These are phyloP conservation scores for Globisporangium carolinianum DNA, from an alignment of 352 stramenopile genomes.

Conservation along the genomic window DNA sequence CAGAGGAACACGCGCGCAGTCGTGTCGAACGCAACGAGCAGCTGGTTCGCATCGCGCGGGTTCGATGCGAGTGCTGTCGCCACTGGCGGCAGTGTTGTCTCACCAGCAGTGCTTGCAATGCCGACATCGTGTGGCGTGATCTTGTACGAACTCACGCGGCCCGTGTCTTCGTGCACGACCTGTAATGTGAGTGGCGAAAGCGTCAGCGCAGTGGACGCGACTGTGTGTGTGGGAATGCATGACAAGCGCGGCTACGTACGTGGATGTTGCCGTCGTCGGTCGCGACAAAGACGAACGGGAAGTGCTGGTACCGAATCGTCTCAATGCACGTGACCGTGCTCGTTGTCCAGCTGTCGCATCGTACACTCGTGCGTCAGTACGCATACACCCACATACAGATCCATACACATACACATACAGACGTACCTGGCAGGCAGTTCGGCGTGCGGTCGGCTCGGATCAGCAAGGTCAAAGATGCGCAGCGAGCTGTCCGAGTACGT, in stretches of 20 bases:
- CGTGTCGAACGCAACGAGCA: constrained; percentile 59
- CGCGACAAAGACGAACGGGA: constrained; percentile 67
- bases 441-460: constrained; percentile 12
- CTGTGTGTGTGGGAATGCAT: too few relatives aligned
- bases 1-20: constrained; percentile 43
- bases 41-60: constrained; percentile 50
- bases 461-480: constrained; percentile 44
- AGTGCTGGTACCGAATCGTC: constrained; percentile 47
- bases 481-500: constrained; percentile 63
- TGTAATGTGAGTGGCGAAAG: constrained; percentile 9
- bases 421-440: constrained; percentile 20
- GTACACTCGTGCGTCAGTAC: too few relatives aligned
- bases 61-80: constrained; percentile 50
- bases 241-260: constrained; percentile 13
- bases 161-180: constrained; percentile 73
- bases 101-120: constrained; percentile 15
- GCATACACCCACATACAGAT: too few relatives aligned
- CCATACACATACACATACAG: too few relatives aligned
- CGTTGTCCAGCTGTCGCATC: constrained; percentile 44
- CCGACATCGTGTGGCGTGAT: constrained; percentile 46
- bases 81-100: constrained; percentile 16
- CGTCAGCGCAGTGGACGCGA: too few relatives aligned
- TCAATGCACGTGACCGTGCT: constrained; percentile 56
- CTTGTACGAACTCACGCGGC: constrained; percentile 55
- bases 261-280: constrained; percentile 60